phyloP scores from a whole-genome alignment of 108 stramenopile species.

The Skeletonema tropicum region DNA sequence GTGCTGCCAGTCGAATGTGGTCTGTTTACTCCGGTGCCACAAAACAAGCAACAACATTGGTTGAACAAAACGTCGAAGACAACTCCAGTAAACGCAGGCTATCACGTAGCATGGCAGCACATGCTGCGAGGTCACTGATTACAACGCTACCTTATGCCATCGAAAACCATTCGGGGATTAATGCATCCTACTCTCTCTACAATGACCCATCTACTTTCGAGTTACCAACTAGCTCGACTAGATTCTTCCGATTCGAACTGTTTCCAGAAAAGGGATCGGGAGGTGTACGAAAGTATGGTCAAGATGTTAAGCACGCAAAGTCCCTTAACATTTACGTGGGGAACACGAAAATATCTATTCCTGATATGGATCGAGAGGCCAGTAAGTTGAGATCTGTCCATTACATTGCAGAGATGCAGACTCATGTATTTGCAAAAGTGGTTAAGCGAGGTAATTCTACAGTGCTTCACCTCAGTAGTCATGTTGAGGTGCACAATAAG shows the following conservation, averaged over 20 bases:
- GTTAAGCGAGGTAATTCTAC: conserved; percentile 77
- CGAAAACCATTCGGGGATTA: conserved; percentile 76
- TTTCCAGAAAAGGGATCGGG: conserved; percentile 68
- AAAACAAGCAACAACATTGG: conserved; percentile 43
- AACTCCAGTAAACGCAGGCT: conserved; percentile 16
- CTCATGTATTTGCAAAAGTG: conserved; percentile 59
- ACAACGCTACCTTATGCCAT: conserved; percentile 79
- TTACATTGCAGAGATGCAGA: conserved; percentile 41
- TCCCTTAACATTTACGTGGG: conserved; percentile 53
- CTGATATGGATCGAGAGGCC: conserved; percentile 63
- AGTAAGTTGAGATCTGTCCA: conserved; percentile 49
- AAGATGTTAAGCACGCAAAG: conserved; percentile 72
- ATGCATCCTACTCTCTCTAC: conserved; percentile 53
- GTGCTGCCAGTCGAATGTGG: conserved; percentile 82
- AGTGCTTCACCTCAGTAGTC: conserved; percentile 75
- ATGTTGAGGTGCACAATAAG: conserved; percentile 65
- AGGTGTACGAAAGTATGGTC: conserved; percentile 78
- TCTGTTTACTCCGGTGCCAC: conserved; percentile 68
- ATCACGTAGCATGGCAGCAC: conserved; percentile 60
- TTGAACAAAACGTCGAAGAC: conserved; percentile 24
- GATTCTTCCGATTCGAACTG: conserved; percentile 82
- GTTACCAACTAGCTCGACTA: conserved; percentile 51
- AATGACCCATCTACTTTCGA: conserved; percentile 17
- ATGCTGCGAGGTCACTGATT: conserved; percentile 74
- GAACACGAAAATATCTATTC: conserved; percentile 37